Evolutionary conservation across 768 basidiomycete genomes (phyloP), one percentile per base, ranked within the genome.

Genomic region (Leccinum subgranulosum): DNA sequence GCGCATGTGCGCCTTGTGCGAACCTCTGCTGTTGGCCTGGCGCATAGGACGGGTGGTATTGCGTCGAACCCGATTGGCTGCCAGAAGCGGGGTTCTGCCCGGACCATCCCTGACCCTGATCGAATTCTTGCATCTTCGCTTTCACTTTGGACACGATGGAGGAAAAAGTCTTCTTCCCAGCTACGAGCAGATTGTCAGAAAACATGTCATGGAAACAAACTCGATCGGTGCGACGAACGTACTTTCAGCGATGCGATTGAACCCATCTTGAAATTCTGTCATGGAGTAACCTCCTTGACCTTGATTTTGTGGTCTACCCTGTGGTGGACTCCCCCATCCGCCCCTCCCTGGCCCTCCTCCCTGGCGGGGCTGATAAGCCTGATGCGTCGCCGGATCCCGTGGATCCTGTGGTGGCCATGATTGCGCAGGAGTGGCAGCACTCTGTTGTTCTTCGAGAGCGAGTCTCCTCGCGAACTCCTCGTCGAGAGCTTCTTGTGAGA

Each of bases 41-140:
- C 12, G 46, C 28, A 36, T 56, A 50, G 2, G 45, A 15, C 2
- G 53, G 19, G 3, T 55, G 27, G 15, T 54, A 55, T 8, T 61
- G 41, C 6, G 50, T 17, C n/a, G 48, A 25, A 12, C 8, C 39
- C 17, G 49, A 27, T 28, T 36, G 61, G 8, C 47, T 27, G 6
- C 33, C 33, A 3, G 56, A 46, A 34, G 49, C 45, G 5, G 34
- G 28, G 15, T 34, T 54, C 58, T 66, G 63, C 25, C 65, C 58
- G 7, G 60, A 55, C 54, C 62, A 41, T 27, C 67, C 64, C 47
- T 69, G 64, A 15, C 68, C 67, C 64, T 85, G 83, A 39, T 92
- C 90, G 59, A 84, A 84, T 64, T 92, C 92, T 65, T 88, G 86
- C 57, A 92, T 84, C 80, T 92, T 93, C 6, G 89, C 84, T 67